phyloP scores from a whole-genome alignment of 805 yeast species.

The Lipomyces sp. region DNA sequence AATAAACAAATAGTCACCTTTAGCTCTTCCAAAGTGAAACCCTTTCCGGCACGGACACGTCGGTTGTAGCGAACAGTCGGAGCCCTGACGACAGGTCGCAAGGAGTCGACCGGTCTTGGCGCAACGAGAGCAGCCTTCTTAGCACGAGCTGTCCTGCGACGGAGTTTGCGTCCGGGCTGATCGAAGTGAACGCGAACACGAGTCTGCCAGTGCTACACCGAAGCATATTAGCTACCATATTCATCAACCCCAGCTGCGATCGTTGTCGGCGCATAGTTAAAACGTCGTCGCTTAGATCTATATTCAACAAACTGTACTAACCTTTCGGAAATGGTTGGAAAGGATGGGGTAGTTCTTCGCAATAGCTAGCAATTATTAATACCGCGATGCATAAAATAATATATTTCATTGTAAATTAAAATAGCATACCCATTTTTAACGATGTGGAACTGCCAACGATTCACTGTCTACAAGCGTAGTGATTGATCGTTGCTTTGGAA shows the following conservation, averaged over 20 bases:
- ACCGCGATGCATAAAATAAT: background rate
- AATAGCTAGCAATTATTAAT: conserved; percentile 68
- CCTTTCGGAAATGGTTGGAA: conserved; percentile 98
- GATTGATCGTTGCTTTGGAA: background rate
- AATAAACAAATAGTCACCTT: conserved; percentile 50
- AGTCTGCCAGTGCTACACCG: conserved; percentile 91
- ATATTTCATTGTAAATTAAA: background rate
- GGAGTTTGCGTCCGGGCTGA: conserved; percentile 99
- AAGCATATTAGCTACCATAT: background rate
- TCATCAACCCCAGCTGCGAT: background rate
- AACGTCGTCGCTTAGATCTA: background rate
- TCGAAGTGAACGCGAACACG: conserved; percentile 99
- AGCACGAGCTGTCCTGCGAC: conserved; percentile 95
- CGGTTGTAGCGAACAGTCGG: conserved; percentile 99
- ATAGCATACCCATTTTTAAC: conserved; percentile 33
- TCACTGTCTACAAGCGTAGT: background rate
- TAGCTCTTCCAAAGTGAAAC: conserved; percentile 96
- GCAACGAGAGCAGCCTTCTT: conserved; percentile 92
- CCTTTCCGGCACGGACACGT: conserved; percentile 99
- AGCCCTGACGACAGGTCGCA: conserved; percentile 98
- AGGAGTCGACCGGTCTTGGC: conserved; percentile 95
- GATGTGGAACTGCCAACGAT: conserved; percentile 9
- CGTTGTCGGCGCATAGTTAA: background rate
- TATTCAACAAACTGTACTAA: conserved; percentile 8
- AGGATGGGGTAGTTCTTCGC: conserved; percentile 97